These are phyloP conservation scores for Linnemannia schmuckeri DNA, from an alignment of 192 early-diverging fungal species.

Conservation along the genomic window DNA sequence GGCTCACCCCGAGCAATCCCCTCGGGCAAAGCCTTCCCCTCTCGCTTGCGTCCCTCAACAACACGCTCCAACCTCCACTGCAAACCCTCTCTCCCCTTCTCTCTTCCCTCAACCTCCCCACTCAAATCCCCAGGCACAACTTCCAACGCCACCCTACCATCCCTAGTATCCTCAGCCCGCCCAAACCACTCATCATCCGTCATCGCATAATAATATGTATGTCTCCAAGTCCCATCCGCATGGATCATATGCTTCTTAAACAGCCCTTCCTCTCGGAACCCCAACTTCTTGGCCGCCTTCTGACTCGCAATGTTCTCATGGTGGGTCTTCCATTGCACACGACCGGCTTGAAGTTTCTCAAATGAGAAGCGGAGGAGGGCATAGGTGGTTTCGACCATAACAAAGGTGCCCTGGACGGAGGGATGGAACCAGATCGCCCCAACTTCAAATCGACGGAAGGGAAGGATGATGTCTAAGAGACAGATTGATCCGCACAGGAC, in stretches of 20 bases:
- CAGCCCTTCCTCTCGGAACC: constrained; percentile 46
- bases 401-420: constrained; percentile 37
- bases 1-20: constrained; percentile 13
- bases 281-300: constrained; percentile 56
- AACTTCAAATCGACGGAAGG: constrained; percentile 25
- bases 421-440: constrained; percentile 51
- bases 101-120: not conserved
- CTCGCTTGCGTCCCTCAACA: constrained; percentile 14
- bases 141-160: constrained; percentile 6
- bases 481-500: constrained; percentile 42
- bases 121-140: not conserved
- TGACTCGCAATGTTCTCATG: constrained; percentile 55
- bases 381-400: constrained; percentile 46
- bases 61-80: constrained; percentile 23
- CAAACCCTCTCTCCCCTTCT: not conserved
- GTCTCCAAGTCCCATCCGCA: constrained; percentile 39
- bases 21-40: constrained; percentile 25
- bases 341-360: constrained; percentile 30
- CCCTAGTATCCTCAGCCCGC: constrained; percentile 3
- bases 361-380: constrained; percentile 43
- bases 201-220: constrained; percentile 48
- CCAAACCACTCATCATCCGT: constrained; percentile 58
- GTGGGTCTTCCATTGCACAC: constrained; percentile 61
- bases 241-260: constrained; percentile 52
- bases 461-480: constrained; percentile 33